Conservation (phyloP, 306 rosid genomes). For the Urtica urens region DNA sequence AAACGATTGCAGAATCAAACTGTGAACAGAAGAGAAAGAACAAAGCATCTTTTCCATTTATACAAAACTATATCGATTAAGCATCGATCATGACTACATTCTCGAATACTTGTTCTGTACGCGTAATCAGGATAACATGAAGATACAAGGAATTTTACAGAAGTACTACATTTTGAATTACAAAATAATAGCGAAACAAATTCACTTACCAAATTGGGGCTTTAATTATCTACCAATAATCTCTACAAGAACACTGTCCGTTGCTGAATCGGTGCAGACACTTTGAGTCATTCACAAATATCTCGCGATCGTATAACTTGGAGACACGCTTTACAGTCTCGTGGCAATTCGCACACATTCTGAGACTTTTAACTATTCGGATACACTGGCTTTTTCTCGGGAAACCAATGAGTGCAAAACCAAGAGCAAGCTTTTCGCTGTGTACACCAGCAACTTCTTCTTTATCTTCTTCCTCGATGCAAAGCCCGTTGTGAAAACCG, state of each 20-base stretch:
- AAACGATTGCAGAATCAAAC: no score
- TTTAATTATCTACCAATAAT: constrained; percentile 55
- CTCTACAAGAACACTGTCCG: constrained; percentile 82
- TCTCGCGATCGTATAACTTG: constrained; percentile 55
- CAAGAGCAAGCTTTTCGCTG: constrained; percentile 71
- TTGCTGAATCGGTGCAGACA: constrained; percentile 73
- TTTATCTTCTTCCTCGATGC: constrained; percentile 70
- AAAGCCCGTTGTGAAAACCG: constrained; percentile 28
- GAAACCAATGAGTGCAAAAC: constrained; percentile 55
- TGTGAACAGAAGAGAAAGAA: no score
- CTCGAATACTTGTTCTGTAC: no score
- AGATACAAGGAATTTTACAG: no score
- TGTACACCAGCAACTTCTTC: constrained; percentile 45
- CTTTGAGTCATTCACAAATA: constrained; percentile 51
- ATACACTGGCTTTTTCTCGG: constrained; percentile 28
- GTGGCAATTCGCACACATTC: constrained; percentile 78
- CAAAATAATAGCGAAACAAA: no score
- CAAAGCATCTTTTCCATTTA: no score
- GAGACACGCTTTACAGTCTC: constrained; percentile 65
- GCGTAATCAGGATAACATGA: no score
- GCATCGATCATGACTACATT: no score
- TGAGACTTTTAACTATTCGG: constrained; percentile 60
- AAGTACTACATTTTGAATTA: no score
- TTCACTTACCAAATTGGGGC: no score
- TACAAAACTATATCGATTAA: no score